phyloP scores from a whole-genome alignment of 345 rosid genomes.

The Populus euphratica region DNA sequence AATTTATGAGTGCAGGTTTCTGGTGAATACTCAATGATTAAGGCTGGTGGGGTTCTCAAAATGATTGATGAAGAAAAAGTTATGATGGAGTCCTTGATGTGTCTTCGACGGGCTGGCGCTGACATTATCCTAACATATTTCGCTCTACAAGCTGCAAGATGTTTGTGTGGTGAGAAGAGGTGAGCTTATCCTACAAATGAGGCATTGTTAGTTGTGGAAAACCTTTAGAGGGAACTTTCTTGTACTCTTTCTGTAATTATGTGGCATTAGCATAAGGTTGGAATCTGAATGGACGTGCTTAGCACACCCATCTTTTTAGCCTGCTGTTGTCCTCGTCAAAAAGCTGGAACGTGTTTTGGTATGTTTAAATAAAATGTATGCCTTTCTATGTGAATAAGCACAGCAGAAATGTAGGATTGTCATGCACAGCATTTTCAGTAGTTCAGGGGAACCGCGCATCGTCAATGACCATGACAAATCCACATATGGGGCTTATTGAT shows the following conservation, averaged over 20 bases:
- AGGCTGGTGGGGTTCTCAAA: conserved; percentile 75
- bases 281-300: background rate
- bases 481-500: background rate
- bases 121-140: conserved; percentile 81
- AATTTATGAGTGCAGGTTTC: conserved; percentile 44
- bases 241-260: background rate
- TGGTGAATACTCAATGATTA: conserved; percentile 96
- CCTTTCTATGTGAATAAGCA: background rate
- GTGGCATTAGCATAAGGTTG: background rate
- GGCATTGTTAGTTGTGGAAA: background rate
- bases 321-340: background rate
- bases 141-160: conserved; percentile 82
- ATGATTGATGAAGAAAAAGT: conserved; percentile 92
- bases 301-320: background rate
- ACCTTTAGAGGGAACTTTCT: background rate
- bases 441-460: too few relatives aligned
- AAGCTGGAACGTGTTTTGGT: background rate
- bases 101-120: conserved; percentile 87
- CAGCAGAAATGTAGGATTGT: background rate
- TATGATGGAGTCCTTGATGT: conserved; percentile 88
- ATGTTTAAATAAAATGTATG: background rate
- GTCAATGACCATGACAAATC: background rate
- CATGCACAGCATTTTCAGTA: background rate
- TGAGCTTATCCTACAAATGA: background rate
- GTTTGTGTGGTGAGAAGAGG: conserved; percentile 52